Base-by-base conservation (phyloP, 305 asterid genomes). In the Ilex paraguariensis region DNA sequence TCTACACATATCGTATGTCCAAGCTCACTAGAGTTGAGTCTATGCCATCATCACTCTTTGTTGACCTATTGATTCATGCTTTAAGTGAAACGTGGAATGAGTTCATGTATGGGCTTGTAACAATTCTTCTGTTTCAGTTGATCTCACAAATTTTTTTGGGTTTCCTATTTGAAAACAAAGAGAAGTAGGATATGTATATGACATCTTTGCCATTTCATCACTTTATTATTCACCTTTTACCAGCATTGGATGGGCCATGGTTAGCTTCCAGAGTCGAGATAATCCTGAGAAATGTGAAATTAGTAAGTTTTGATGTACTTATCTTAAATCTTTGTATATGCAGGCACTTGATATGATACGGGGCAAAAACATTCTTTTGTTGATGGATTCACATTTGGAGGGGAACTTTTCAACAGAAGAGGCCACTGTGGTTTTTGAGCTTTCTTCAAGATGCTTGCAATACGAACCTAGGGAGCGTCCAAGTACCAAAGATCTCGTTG, bases 301-400 rank as follows among this genome's bases (percentile, higher is more conserved):
- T 66, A 31, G 30, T 42, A 50, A 62, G 39, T 6, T 6, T 60
- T n/a, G 42, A 44, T 61, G 59, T 57, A 50, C 65, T 66, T 65
- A 69, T 64, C 64, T 31, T 32, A 53, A 30, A 9, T 48, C 45
- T 33, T 55, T 42, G 28, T 70, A 49, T 61, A 54, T 82, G 55
- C 85, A 91, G 98, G 98, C 98, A 42, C 80, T 92, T 56, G 98
- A 92, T 59, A 89, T 90, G 98, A 92, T 90, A 70, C 84, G 96
- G 42, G 98, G 97, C 55, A 92, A 81, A 77, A 92, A 89, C 74
- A 92, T 89, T 73, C 87, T 81, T 66, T 89, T 89, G 66, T 66
- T 92, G 67, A 92, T 90, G 95, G 98, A 92, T 71, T 92, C 98
- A 61, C 97, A 92, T 79, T 79, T 92, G 77, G 98, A 92, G 81